phyloP scores from a whole-genome alignment of 169 alveolate species.

The Toxoplasma gondii region DNA sequence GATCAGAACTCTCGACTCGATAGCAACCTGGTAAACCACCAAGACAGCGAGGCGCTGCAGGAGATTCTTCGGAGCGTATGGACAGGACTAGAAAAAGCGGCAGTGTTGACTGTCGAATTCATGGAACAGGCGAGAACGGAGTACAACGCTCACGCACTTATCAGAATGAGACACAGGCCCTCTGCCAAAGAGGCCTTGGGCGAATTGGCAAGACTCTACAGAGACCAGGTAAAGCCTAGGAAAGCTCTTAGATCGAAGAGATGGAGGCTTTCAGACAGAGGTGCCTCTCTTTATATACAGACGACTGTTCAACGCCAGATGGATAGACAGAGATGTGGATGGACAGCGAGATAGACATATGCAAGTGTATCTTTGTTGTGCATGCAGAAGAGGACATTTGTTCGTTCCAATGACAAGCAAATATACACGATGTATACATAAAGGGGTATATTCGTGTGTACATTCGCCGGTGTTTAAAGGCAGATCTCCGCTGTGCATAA shows the following conservation, averaged over 20 bases:
- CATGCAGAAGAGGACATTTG: too few species aligned
- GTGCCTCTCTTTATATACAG: too few species aligned
- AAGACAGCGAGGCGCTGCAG: background rate
- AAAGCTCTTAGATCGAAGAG: background rate
- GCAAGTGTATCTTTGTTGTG: background rate
- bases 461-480: too few species aligned
- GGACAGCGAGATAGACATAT: background rate
- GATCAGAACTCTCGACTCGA: too few species aligned
- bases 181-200: slow-evolving; percentile 2
- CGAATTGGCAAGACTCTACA: slow-evolving; percentile 19
- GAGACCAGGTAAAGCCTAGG: background rate
- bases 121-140: background rate
- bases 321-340: background rate
- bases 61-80: background rate
- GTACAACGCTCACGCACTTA: background rate
- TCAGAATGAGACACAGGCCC: background rate
- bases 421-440: too few species aligned
- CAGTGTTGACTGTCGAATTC: background rate
- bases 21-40: background rate
- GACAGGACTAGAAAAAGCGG: background rate
- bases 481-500: too few species aligned
- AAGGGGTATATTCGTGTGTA: too few species aligned
- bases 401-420: too few species aligned
- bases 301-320: background rate
- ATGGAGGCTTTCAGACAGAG: too few species aligned